A percentile compares a stretch with the other conserved stretches of the same genome.
These are phyloP conservation scores for Bipolaris cookei DNA, from an alignment of 2,329 filamentous ascomycete genomes.

Conservation along the genomic window DNA sequence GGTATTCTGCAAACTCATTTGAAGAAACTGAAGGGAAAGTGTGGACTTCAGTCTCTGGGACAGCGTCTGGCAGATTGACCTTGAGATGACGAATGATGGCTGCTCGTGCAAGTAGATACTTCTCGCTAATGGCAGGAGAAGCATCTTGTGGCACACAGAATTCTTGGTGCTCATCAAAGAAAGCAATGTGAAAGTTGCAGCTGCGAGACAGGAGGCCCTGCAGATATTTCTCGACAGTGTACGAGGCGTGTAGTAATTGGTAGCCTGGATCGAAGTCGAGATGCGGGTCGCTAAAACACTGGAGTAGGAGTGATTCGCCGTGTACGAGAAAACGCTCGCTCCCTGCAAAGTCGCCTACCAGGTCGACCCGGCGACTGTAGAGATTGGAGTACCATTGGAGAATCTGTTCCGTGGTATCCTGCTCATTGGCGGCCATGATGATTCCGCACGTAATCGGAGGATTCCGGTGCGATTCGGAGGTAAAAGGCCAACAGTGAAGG, in stretches of 20 bases:
- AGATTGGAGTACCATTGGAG: constrained; percentile 46
- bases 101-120: constrained; percentile 67
- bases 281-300: constrained; percentile 66
- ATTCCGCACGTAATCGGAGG: constrained; percentile 3
- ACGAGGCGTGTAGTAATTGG: constrained; percentile 73
- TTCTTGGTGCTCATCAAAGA: constrained; percentile 65
- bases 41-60: constrained; percentile 54
- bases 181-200: constrained; percentile 74
- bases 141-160: constrained; percentile 62
- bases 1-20: constrained; percentile 61
- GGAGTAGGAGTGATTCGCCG: constrained; percentile 72
- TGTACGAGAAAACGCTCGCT: constrained; percentile 75
- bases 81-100: constrained; percentile 70
- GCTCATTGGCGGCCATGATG: constrained; percentile 31
- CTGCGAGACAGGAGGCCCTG: constrained; percentile 65
- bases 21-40: constrained; percentile 58
- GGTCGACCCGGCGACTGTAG: constrained; percentile 50
- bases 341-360: constrained; percentile 78
- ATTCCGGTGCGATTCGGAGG: constrained; percentile 7
- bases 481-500: constrained; percentile 12
- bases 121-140: constrained; percentile 47
- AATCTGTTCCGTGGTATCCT: constrained; percentile 30
- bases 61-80: constrained; percentile 49
- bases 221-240: constrained; percentile 71
- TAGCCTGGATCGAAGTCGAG: constrained; percentile 71